phyloP scores from a whole-genome alignment of 768 basidiomycete genomes.

The Candolleomyces aberdarensis region DNA sequence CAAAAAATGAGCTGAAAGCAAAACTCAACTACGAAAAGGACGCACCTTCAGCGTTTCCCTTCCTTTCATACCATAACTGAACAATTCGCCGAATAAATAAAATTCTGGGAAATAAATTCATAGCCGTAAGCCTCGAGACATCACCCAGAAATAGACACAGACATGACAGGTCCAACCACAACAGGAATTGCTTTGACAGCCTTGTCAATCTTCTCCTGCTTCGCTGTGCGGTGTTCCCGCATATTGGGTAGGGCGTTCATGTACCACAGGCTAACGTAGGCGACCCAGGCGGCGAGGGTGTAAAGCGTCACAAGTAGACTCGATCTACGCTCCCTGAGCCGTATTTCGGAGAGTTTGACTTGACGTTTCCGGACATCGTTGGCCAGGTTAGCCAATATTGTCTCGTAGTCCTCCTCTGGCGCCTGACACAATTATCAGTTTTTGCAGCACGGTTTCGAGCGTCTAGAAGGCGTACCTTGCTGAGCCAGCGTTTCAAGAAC shows the following conservation, averaged over 20 bases:
- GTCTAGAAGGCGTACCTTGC: slow-evolving; percentile 20
- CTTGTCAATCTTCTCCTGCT: slow-evolving; percentile 33
- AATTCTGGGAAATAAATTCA: slow-evolving; percentile 33
- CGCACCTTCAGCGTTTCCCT: slow-evolving; percentile 77
- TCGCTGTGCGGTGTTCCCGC: slow-evolving; percentile 22
- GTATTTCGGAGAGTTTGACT: slow-evolving; percentile 73
- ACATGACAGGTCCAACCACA: slow-evolving; percentile 76
- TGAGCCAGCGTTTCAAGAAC: slow-evolving; percentile 26
- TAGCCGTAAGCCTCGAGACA: not conserved
- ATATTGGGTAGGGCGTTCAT: slow-evolving; percentile 48
- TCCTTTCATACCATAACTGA: slow-evolving; percentile 80
- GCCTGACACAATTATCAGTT: slow-evolving; percentile 26
- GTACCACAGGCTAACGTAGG: slow-evolving; percentile 76
- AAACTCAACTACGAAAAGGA: slow-evolving; percentile 1
- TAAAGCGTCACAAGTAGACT: slow-evolving; percentile 77
- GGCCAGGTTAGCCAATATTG: slow-evolving; percentile 64
- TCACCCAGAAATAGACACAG: slow-evolving; percentile 26
- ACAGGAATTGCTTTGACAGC: slow-evolving; percentile 55
- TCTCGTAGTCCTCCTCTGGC: slow-evolving; percentile 74
- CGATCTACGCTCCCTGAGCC: slow-evolving; percentile 78
- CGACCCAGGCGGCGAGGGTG: slow-evolving; percentile 69
- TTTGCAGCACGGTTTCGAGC: not conserved
- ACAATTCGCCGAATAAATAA: slow-evolving; percentile 78
- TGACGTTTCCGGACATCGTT: slow-evolving; percentile 71
- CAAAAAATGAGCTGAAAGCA: not conserved